Evolutionary conservation across 352 stramenopile genomes (phyloP), one percentile per base, ranked within the genome.

Genomic region (Nothophytophthora sp.): DNA sequence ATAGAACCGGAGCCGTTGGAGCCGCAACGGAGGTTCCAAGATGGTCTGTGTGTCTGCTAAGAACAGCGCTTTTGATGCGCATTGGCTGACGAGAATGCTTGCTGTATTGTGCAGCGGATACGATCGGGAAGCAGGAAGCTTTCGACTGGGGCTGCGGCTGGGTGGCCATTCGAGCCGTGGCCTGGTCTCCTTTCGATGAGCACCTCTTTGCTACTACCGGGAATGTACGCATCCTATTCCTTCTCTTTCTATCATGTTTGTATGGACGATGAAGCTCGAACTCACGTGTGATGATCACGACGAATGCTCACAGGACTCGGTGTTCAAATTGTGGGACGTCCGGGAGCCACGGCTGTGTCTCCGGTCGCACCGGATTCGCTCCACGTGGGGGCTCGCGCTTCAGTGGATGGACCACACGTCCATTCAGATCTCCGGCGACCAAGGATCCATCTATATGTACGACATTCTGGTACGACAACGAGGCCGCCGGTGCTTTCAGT

Each of bases 311-410:
- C 28, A 95, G 84, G 85, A 95, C 57, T 90, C 81, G 2, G 41
- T 83, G 12, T 87, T 95, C 45, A 92, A 92, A 29, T 57, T 95
- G 11, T 95, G 85, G 85, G 85, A 95, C 51, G 62, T 93, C 19
- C 78, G 85, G 38, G 82, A 95, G 39, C 78, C 85, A 33, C 76
- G 83, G 5, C 72, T 91, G 12, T 90, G 77, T 40, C 57, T 93
- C 10, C 76, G 85, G 1, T 90, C 85, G 35, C 82, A 95, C 39
- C 82, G 85, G 34, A 88, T 92, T 44, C 76, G 81, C 12, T 90
- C 79, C 8, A 92, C 85, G 7, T 95, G 83, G 83, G 85, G 81
- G 0, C 63, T 92, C 15, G 52, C 81, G 12, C 54, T 93, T 9
- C 73, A 91, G 50, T 95, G 85, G 85, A 77, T 90, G 61, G 70